Base-by-base conservation (phyloP, 2,329 filamentous ascomycete genomes). In the Blumeria graminis region DNA sequence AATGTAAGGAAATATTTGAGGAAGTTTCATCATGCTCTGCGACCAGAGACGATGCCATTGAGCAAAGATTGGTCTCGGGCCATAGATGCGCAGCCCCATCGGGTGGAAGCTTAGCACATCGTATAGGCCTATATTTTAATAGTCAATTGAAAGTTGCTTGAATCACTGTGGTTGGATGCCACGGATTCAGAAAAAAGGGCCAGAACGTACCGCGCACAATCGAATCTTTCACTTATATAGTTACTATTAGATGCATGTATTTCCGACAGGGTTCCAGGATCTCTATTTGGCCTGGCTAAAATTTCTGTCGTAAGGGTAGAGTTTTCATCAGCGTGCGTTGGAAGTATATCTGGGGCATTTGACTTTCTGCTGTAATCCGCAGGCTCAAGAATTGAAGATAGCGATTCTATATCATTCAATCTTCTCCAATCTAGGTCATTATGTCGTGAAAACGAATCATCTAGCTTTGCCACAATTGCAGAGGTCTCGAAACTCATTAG, bases 1-100 rank as follows among this genome's bases (percentile, higher is more conserved):
- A 80, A 41, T 70, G 65, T 4, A 72, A 74, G 7, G 75, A 74
- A n/a, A 71, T 71, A 16, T 70, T 68, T 28, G 77, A 79, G 53
- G 75, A 63, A 52, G 33, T 62, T 55, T 67, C 66, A 32, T 66
- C 80, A 32, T 71, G 67, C 57, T 80, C 76, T 59, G 76, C 75
- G 35, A 74, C 60, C 57, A 73, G 68, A n/a, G 76, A 76, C 13
- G 77, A 80, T 50, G 70, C 69, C 59, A 75, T 69, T 38, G 74
- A 76, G 43, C 65, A 69, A 62, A 63, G 64, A 59, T 60, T 64
- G 56, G 63, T 65, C 60, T 67, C 63, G 56, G 64, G 59, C 59
- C 63, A 65, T 38, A 65, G 61, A 62, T 64, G 61, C 57, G 60
- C 28, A 46, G 59, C 62, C 57, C 60, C 59, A 63, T 63, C 58